A percentile compares a stretch with the other conserved stretches of the same genome.
Evolutionary conservation across 208 protist species (phyloP).

Genomic region (Acanthamoeba lenticulata): DNA sequence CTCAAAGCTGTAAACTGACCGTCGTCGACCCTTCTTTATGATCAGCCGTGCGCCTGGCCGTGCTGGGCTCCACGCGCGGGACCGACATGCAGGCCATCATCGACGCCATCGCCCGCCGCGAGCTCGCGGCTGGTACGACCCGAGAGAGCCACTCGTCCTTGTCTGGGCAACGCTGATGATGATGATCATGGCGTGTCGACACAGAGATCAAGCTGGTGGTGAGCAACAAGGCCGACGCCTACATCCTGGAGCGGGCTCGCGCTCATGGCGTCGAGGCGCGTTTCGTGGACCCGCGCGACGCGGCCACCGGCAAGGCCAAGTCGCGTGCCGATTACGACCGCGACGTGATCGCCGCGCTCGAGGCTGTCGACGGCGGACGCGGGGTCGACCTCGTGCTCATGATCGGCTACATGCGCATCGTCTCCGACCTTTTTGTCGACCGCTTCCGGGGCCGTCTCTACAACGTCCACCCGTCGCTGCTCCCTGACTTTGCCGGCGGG

Average conservation of each 20-base stretch:
- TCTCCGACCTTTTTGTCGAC: background rate
- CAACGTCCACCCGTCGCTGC: constrained; percentile 63
- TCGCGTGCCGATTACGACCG: background rate
- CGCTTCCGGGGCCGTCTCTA: background rate
- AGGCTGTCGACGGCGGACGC: background rate
- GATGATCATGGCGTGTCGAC: too few species aligned
- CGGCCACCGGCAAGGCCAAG: background rate
- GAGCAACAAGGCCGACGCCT: constrained; percentile 43
- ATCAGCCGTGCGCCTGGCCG: background rate
- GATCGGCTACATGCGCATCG: constrained; percentile 67
- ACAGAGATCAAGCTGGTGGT: constrained; percentile 49
- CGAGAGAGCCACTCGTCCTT: background rate
- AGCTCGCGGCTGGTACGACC: constrained; percentile 3
- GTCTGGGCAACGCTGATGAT: too few species aligned
- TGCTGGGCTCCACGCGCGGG: constrained; percentile 59
- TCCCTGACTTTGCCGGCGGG: constrained; percentile 70
- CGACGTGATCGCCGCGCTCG: constrained; percentile 2
- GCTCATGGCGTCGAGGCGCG: background rate
- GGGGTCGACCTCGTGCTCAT: constrained; percentile 42
- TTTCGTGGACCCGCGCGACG: background rate
- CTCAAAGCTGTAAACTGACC: background rate
- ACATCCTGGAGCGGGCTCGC: constrained; percentile 65
- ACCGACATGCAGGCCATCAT: constrained; percentile 71
- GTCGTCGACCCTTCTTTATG: background rate
- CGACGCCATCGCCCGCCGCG: background rate